A percentile compares a stretch with the other conserved stretches of the same genome.
Evolutionary conservation across 176 grass and related monocot genomes (phyloP).

Genomic region (Pontederia paniculata): DNA sequence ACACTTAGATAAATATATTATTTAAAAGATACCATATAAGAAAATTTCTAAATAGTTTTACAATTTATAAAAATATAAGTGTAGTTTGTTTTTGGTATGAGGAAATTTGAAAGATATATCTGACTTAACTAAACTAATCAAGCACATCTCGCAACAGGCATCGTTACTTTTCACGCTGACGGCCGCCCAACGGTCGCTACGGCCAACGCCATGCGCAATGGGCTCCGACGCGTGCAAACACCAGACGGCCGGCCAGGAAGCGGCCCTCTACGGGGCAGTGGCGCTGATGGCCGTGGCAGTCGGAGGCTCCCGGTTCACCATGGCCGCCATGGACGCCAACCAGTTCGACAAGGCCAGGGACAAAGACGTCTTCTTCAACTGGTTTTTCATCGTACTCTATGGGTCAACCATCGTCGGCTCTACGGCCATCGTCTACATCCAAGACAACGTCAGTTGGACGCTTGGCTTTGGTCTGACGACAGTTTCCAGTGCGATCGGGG

Average conservation of each 20-base stretch:
- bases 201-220: conserved; percentile 17
- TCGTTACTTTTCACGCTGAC: conserved; percentile 53
- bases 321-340: not conserved
- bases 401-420: not conserved
- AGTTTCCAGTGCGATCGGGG: not conserved
- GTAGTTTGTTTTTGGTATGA: conserved; percentile 6
- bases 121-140: no score
- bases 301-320: conserved; percentile 10
- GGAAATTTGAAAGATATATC: not conserved
- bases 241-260: not conserved
- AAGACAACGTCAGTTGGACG: conserved; percentile 11
- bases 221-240: conserved; percentile 20
- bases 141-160: no score
- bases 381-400: conserved; percentile 13
- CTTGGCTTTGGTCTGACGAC: conserved; percentile 1
- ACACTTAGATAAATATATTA: no score
- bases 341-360: not conserved
- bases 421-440: conserved; percentile 9
- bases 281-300: not conserved
- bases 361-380: conserved; percentile 15
- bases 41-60: no score
- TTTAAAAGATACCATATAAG: no score
- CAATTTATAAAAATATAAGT: no score
- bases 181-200: conserved; percentile 25
- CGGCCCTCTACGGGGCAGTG: not conserved